Conservation (phyloP, 306 rosid species). For the Trifolium subterraneum region DNA sequence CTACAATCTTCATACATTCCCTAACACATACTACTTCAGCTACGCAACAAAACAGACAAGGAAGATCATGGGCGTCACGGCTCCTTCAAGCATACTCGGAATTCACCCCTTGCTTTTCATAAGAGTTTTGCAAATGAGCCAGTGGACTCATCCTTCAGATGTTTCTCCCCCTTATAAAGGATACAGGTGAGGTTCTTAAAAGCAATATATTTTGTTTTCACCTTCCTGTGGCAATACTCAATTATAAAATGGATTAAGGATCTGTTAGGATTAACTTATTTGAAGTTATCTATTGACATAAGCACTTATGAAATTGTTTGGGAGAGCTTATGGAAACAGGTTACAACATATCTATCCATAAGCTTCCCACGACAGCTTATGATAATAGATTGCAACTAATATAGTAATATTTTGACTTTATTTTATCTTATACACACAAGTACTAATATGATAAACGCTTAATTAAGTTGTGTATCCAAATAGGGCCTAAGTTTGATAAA, state of each 20-base stretch:
- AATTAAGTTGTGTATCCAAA: background rate
- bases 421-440: too few relatives aligned
- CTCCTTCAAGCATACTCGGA: conserved; percentile 79
- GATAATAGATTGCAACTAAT: background rate
- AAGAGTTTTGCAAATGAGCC: conserved; percentile 93
- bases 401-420: too few relatives aligned
- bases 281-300: background rate
- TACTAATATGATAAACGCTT: background rate
- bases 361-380: background rate
- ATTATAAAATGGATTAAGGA: background rate
- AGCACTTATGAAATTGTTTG: background rate
- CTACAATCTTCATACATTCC: conserved; percentile 64
- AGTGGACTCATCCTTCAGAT: conserved; percentile 89
- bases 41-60: conserved; percentile 90
- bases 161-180: conserved; percentile 88
- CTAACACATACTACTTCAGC: conserved; percentile 90
- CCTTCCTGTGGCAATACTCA: background rate
- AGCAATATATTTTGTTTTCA: conserved; percentile 17
- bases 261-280: background rate
- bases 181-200: conserved; percentile 64
- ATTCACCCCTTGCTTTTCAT: conserved; percentile 86
- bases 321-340: background rate
- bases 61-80: conserved; percentile 74
- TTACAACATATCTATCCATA: background rate
- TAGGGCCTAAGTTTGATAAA: conserved; percentile 4